Percentiles rank a stretch among this genome's conserved stretches.
Conservation (phyloP, 1,284 basidiomycete species). For the Austroboletus niveus region DNA sequence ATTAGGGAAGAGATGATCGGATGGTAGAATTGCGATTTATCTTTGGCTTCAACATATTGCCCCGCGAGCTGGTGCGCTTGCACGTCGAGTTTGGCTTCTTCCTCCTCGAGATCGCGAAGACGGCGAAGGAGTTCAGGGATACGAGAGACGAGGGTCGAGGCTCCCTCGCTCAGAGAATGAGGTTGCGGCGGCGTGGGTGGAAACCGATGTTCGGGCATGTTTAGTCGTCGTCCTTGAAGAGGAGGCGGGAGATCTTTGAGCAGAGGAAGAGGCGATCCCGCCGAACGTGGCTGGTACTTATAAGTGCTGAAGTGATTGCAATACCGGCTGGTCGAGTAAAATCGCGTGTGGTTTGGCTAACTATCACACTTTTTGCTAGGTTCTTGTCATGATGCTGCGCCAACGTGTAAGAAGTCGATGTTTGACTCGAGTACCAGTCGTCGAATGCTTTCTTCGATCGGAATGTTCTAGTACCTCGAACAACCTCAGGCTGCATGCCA, state of each 20-base stretch:
- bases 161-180: constrained; percentile 11
- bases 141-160: constrained; percentile 13
- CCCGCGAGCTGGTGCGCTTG: constrained; percentile 13
- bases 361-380: background rate
- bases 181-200: background rate
- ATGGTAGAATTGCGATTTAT: background rate
- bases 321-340: constrained; percentile 12
- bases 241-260: background rate
- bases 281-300: constrained; percentile 9
- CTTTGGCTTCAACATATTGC: background rate
- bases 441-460: too few species aligned
- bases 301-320: constrained; percentile 11
- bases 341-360: background rate
- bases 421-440: too few species aligned
- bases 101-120: constrained; percentile 21
- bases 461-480: too few species aligned
- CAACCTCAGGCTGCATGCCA: background rate
- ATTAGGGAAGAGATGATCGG: background rate
- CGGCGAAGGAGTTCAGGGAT: constrained; percentile 21
- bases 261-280: too few species aligned
- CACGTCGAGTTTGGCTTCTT: constrained; percentile 21
- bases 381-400: too few species aligned
- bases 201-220: constrained; percentile 7
- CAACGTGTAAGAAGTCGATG: too few species aligned
- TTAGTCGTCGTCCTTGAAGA: background rate